A percentile compares a stretch with the other conserved stretches of the same genome.
These are phyloP conservation scores for Pulveroboletus sp. DNA, from an alignment of 768 basidiomycete genomes.

Conservation along the genomic window DNA sequence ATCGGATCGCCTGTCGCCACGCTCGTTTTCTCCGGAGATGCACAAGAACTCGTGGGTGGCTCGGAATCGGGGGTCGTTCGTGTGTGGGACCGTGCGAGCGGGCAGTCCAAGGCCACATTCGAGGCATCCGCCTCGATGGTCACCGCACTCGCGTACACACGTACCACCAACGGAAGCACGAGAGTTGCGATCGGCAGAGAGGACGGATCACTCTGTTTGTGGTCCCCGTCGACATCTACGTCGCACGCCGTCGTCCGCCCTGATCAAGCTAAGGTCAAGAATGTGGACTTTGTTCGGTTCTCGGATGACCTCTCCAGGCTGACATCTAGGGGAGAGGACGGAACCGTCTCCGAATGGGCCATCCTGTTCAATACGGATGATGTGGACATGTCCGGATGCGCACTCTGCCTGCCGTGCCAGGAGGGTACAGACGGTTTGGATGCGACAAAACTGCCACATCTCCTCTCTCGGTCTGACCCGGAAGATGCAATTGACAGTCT, in stretches of 20 bases:
- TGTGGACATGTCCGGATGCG: not conserved
- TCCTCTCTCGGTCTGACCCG: slow-evolving; percentile 2
- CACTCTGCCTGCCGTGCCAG: not conserved
- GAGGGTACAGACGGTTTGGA: not conserved
- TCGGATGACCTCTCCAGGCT: slow-evolving; percentile 8
- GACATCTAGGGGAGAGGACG: slow-evolving; percentile 12
- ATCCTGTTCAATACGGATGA: not conserved
- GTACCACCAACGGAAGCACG: not conserved
- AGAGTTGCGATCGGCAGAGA: slow-evolving; percentile 16
- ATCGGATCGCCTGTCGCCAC: not conserved
- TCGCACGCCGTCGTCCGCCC: not conserved
- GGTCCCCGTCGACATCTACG: slow-evolving; percentile 13
- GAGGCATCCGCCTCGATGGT: slow-evolving; percentile 6
- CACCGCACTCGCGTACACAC: slow-evolving; percentile 15
- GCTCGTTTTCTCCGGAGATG: slow-evolving; percentile 18
- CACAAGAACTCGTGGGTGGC: slow-evolving; percentile 16
- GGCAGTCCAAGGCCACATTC: slow-evolving; percentile 10
- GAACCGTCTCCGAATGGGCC: slow-evolving; percentile 5
- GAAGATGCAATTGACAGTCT: slow-evolving; percentile 2
- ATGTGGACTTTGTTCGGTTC: slow-evolving; percentile 9
- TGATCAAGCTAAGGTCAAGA: not conserved
- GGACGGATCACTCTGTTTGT: slow-evolving; percentile 18
- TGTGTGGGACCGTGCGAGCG: slow-evolving; percentile 19
- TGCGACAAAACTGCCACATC: not conserved
- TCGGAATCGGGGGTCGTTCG: slow-evolving; percentile 12